Percentiles rank a stretch among this genome's conserved stretches.
Evolutionary conservation across 768 basidiomycete genomes (phyloP).

Genomic region (Suillus subluteus): DNA sequence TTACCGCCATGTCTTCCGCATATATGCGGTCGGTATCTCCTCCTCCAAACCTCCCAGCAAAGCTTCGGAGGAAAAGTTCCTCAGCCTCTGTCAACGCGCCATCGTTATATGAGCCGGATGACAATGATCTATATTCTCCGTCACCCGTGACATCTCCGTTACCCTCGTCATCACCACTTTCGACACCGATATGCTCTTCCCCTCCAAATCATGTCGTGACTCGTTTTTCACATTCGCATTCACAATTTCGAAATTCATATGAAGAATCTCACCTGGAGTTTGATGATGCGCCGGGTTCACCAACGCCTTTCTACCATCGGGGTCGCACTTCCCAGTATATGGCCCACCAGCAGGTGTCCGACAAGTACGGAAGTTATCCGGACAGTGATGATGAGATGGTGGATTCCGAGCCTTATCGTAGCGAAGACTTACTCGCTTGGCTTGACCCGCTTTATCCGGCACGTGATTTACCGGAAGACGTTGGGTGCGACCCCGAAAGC

Average conservation of each 20-base stretch:
- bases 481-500: conserved; percentile 36
- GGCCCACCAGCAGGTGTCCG: not conserved
- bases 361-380: conserved; percentile 5
- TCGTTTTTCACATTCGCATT: not conserved
- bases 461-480: conserved; percentile 12
- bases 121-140: not conserved
- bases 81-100: conserved; percentile 18
- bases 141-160: conserved; percentile 23
- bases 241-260: not conserved
- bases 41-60: conserved; percentile 22
- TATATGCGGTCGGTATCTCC: conserved; percentile 14
- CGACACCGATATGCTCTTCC: conserved; percentile 18
- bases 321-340: conserved; percentile 2
- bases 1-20: conserved; percentile 33
- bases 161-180: conserved; percentile 24
- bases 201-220: not conserved
- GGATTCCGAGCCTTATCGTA: not conserved
- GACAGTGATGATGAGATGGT: not conserved
- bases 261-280: not conserved
- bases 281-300: conserved; percentile 3
- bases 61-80: conserved; percentile 28
- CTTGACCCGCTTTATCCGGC: not conserved
- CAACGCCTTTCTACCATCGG: conserved; percentile 11
- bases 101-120: conserved; percentile 9
- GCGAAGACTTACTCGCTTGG: not conserved